Evolutionary conservation across 495 filamentous ascomycete genomes (phyloP), one percentile per base, ranked within the genome.

Genomic region (Neurospora tetrasperma): DNA sequence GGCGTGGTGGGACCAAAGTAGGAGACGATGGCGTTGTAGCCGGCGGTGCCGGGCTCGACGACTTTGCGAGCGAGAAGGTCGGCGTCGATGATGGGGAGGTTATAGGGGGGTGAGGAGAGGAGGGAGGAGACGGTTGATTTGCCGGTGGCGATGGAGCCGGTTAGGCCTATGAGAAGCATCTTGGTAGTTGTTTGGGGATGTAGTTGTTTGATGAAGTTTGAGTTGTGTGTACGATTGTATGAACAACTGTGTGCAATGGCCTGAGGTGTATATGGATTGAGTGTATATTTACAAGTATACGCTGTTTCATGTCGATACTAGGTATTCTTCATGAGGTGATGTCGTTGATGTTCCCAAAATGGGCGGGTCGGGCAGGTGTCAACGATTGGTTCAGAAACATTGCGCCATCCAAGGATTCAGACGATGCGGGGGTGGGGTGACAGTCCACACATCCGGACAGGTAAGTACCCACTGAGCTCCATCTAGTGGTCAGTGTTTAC

Each of bases 131-230:
- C 95, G 75, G 96, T 99, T 42, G 94, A 96, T 89, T 99, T 99
- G 80, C 96, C 96, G 4, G 96, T 98, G 43, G 96, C 95, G 80
- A 99, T 97, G 73, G 94, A 97, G 83, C 96, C 96, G 43, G 96
- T 99, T 39, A 99, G 90, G 75, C 96, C 96, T 79, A 99, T 93
- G 77, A 99, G 88, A 71, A 99, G 89, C 96, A 99, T 99, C 69
- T 72, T 84, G 76, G 12, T 3, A 46, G 71, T 46, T 71, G 35
- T n/a, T 72, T 44, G 2, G 54, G 9, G 38, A 27, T 31, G n/a
- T 42, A 20, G 35, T 18, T 42, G 43, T 8, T 27, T 68, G 42
- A 41, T 71, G 31, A n/a, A 12, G 54, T 9, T 66, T 10, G 54
- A 18, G 54, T 31, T 35, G 39, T 62, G 16, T 62, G 31, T 62